Evolutionary conservation across 2,329 filamentous ascomycete species (phyloP), one percentile per base, ranked within the genome.

Genomic region (Calonectria hongkongensis): DNA sequence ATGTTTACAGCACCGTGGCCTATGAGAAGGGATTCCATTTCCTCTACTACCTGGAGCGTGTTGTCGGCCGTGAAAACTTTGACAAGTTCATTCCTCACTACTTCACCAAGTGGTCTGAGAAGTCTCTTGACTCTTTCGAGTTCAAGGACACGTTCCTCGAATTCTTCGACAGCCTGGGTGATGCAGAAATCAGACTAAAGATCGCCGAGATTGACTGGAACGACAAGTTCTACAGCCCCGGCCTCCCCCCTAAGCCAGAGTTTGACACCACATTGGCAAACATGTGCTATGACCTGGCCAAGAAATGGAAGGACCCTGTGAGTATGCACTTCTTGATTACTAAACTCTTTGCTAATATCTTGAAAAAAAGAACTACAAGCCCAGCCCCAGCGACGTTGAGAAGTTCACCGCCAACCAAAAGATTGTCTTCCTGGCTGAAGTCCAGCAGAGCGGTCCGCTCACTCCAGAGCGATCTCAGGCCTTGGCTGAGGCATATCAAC

Each of bases 21-120:
- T 99, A 99, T 80, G 96, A 98, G 83, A 98, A 99, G 85, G 96
- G 96, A 4, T 98, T 98, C 85, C 94, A 94, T 81, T 97, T 98
- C 84, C 88, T 99, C 56, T 98, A 95, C 84, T 93, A 96, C 79
- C 92, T 99, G 16, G 97, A 99, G 80, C 93, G 93, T 58, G 87
- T 98, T 1, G 89, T 98, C 4, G 94, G 95, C 43, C 93, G 94
- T 73, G 89, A 93, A n/a, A 94, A 94, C 82, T 99, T 97, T 86
- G 95, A 98, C 88, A 94, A 92, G 79, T 99, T 98, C 85, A 98
- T 98, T 81, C 95, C 96, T 18, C 92, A 98, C 84, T 98, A 98
- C 87, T 98, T 98, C 83, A 92, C 89, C 36, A 94, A 90, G 47
- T 98, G 94, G 90, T 92, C 94, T 70, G 91, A 91, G 81, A 96